Evolutionary conservation across 257 asterid species (phyloP).

Genomic region (Paulownia fortunei): DNA sequence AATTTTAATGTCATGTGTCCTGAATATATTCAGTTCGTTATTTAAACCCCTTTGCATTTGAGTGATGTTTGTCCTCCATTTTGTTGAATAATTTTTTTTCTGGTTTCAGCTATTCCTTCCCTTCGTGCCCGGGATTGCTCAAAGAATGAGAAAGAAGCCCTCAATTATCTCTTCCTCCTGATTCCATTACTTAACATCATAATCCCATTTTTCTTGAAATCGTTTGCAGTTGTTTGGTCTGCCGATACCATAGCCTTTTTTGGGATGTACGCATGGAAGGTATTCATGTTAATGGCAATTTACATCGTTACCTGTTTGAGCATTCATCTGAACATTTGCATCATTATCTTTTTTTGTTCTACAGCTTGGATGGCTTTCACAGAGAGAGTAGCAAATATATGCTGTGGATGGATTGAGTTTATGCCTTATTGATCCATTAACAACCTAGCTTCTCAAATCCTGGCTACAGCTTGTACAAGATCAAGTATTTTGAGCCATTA

Average conservation of each 20-base stretch:
- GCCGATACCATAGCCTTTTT: constrained; percentile 78
- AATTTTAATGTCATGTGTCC: background rate
- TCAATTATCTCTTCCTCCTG: constrained; percentile 83
- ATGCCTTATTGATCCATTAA: background rate
- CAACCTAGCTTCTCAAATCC: constrained; percentile 12
- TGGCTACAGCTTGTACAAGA: constrained; percentile 10
- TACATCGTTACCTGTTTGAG: background rate
- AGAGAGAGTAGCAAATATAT: constrained; percentile 37
- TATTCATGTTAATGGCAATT: constrained; percentile 13
- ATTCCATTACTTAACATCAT: constrained; percentile 76
- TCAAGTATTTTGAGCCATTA: constrained; percentile 6
- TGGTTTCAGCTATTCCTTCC: constrained; percentile 86
- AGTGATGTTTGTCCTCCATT: background rate
- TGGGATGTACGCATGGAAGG: constrained; percentile 99
- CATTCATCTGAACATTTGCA: background rate
- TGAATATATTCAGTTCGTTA: too few relatives aligned
- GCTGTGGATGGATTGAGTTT: background rate
- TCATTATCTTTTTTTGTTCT: background rate
- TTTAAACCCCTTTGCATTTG: background rate
- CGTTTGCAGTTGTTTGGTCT: constrained; percentile 96
- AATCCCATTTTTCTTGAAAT: constrained; percentile 89
- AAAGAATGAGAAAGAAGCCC: constrained; percentile 95
- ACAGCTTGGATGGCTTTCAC: constrained; percentile 60
- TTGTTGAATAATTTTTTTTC: constrained; percentile 1
- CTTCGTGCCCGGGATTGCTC: constrained; percentile 98